Evolutionary conservation across 2,329 filamentous ascomycete genomes (phyloP).

Genomic region (Emericellopsis atlantica): DNA sequence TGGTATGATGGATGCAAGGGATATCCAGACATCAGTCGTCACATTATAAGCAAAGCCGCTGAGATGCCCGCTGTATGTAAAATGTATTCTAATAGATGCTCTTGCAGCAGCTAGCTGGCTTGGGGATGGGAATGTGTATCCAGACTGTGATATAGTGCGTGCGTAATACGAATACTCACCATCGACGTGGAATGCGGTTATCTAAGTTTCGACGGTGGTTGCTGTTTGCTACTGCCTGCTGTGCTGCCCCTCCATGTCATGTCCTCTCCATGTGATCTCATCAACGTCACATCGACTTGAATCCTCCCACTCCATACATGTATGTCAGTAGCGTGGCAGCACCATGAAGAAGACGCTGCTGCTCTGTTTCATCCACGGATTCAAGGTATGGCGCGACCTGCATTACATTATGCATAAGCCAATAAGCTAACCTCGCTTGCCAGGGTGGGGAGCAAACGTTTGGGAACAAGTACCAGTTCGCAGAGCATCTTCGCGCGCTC

Average conservation of each 20-base stretch:
- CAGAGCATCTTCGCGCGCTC: slow-evolving; percentile 55
- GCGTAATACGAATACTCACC: no score
- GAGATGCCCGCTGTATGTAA: not conserved
- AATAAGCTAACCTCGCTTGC: slow-evolving; percentile 1
- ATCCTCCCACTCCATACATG: no score
- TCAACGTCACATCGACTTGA: no score
- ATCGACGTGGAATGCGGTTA: no score
- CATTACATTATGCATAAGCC: not conserved
- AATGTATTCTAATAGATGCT: slow-evolving; percentile 29
- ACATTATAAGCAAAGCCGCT: slow-evolving; percentile 4
- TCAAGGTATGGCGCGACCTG: slow-evolving; percentile 46
- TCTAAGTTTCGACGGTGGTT: no score
- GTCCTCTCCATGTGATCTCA: no score
- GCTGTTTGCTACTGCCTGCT: no score
- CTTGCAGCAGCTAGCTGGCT: no score
- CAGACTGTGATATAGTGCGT: no score
- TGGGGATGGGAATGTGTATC: no score
- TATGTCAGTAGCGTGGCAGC: slow-evolving; percentile 1
- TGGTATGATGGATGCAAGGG: not conserved
- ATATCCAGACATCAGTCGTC: not conserved
- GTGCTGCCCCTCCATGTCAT: no score
- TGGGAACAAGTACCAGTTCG: slow-evolving; percentile 50
- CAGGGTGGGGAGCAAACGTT: slow-evolving; percentile 72
- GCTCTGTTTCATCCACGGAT: slow-evolving; percentile 78
- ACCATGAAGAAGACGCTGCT: slow-evolving; percentile 60